A percentile compares a stretch with the other conserved stretches of the same genome.
Evolutionary conservation across 164 flowering plant genomes (phyloP).

Genomic region (Magnolia kwangsiensis): DNA sequence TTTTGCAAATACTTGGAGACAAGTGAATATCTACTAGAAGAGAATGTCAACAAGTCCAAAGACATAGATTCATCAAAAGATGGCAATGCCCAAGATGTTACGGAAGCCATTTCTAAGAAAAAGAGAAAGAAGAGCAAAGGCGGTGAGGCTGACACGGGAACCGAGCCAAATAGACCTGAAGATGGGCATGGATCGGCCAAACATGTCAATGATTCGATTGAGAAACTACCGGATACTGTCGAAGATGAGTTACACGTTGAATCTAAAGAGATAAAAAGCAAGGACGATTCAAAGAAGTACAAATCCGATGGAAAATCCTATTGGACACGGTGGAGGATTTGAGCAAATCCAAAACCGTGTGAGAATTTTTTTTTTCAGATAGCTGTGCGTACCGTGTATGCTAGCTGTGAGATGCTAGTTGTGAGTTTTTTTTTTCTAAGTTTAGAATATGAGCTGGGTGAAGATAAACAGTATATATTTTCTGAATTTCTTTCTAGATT

Average conservation of each 20-base stretch:
- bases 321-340: no score
- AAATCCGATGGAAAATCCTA: no score
- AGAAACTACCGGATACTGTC: slow-evolving; percentile 5
- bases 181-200: not conserved
- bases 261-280: slow-evolving; percentile 26
- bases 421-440: no score
- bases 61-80: slow-evolving; percentile 19
- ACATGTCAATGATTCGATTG: not conserved
- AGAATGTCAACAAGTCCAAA: not conserved
- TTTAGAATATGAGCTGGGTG: no score
- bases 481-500: no score
- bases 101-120: slow-evolving; percentile 9
- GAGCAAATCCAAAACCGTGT: no score
- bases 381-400: no score
- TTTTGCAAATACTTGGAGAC: slow-evolving; percentile 15
- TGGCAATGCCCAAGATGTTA: not conserved
- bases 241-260: slow-evolving; percentile 4
- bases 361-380: no score
- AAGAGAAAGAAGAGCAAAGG: slow-evolving; percentile 11
- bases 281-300: slow-evolving; percentile 2
- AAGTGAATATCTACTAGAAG: slow-evolving; percentile 9
- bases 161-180: not conserved
- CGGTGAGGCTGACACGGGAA: not conserved
- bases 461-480: no score
- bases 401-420: no score